These are phyloP conservation scores for Nevesoporus exiguus DNA, from an alignment of 768 basidiomycete species.

Conservation along the genomic window DNA sequence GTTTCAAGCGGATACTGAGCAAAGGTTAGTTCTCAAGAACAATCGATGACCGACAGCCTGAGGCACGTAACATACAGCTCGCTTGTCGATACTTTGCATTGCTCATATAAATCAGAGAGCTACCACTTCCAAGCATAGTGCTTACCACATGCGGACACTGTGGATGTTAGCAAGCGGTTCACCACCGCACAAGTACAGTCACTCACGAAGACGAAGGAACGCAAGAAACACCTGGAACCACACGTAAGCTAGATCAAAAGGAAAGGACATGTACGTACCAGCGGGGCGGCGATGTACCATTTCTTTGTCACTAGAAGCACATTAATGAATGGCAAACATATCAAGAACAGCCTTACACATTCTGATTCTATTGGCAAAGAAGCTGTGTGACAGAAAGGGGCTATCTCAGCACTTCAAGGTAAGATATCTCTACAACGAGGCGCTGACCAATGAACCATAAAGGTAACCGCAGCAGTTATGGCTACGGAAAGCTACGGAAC, in stretches of 20 bases:
- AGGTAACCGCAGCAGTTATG: conserved; percentile 28
- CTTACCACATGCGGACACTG: conserved; percentile 33
- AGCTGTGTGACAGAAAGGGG: conserved; percentile 12
- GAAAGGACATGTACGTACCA: conserved; percentile 14
- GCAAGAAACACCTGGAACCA: conserved; percentile 27
- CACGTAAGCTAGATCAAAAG: background rate
- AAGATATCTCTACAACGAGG: too few relatives aligned
- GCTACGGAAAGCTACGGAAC: conserved; percentile 30
- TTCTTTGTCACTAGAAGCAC: conserved; percentile 27
- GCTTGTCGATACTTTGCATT: conserved; percentile 25
- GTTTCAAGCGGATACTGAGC: conserved; percentile 26
- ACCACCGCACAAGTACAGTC: background rate
- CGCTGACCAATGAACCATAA: conserved; percentile 32
- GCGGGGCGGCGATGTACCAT: conserved; percentile 30
- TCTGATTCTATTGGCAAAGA: conserved; percentile 34
- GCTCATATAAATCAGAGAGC: background rate
- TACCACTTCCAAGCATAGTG: background rate
- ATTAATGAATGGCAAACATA: background rate
- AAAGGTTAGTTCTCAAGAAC: background rate
- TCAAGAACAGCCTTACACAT: conserved; percentile 20
- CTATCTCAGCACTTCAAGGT: background rate
- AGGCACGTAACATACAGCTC: conserved; percentile 23
- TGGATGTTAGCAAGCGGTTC: conserved; percentile 5
- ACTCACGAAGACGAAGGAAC: conserved; percentile 33
- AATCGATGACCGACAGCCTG: rapidly evolving